phyloP scores from a whole-genome alignment of 208 protist species.

The Acanthamoeba culbertsoni region DNA sequence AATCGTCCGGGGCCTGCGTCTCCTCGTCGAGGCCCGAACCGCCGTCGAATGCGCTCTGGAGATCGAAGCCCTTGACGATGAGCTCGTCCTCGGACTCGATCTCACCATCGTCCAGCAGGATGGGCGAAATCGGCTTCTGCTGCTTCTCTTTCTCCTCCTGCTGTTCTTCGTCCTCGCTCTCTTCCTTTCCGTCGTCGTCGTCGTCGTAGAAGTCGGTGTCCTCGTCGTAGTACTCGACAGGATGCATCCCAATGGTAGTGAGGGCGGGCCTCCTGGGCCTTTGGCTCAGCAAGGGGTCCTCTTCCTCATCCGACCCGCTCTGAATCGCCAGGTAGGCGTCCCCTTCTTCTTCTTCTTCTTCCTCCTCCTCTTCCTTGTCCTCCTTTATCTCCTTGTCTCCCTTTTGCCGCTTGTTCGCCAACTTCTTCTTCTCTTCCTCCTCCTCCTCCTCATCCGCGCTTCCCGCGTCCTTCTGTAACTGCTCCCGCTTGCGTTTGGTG shows the following conservation, averaged over 20 bases:
- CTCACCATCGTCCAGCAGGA: background rate
- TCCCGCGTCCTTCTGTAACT: background rate
- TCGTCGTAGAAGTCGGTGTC: background rate
- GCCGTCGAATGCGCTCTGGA: no score
- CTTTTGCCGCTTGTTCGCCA: background rate
- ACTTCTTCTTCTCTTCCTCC: background rate
- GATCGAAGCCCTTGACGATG: no score
- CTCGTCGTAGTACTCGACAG: slow-evolving; percentile 25
- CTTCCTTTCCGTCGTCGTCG: background rate
- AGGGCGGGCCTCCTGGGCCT: background rate
- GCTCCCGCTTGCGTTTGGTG: background rate
- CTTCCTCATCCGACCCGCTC: no score
- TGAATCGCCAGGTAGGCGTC: background rate
- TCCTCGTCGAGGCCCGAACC: no score
- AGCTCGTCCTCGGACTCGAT: no score
- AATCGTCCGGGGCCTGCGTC: no score
- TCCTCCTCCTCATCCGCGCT: background rate
- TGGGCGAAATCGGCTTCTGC: background rate
- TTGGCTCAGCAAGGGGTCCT: no score
- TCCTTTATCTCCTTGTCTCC: background rate
- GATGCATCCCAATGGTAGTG: background rate
- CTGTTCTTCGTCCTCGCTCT: background rate
- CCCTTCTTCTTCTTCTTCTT: background rate
- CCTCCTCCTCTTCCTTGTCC: background rate
- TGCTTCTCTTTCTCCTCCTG: background rate